phyloP scores from a whole-genome alignment of 306 rosid genomes.

The Medicago ruthenica region DNA sequence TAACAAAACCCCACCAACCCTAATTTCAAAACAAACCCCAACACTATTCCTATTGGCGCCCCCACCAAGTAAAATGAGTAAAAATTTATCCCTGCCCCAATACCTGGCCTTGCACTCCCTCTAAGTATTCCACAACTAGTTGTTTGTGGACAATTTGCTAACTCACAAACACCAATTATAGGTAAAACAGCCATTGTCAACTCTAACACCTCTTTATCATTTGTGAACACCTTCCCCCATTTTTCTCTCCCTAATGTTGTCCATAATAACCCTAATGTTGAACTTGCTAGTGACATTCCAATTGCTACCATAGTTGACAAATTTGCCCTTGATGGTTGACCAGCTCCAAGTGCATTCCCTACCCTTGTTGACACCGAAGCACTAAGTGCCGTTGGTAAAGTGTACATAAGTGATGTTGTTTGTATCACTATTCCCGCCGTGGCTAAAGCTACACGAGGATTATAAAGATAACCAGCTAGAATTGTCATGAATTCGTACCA shows the following conservation, averaged over 20 bases:
- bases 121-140: conserved; percentile 72
- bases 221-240: conserved; percentile 73
- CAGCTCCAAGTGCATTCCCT: conserved; percentile 69
- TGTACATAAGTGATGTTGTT: conserved; percentile 70
- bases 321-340: conserved; percentile 54
- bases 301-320: conserved; percentile 59
- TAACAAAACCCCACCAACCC: conserved; percentile 76
- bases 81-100: conserved; percentile 66
- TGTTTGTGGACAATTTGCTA: conserved; percentile 75
- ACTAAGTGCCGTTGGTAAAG: conserved; percentile 62
- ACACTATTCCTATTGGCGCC: conserved; percentile 62
- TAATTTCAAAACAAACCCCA: conserved; percentile 57
- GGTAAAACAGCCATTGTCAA: conserved; percentile 61
- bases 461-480: conserved; percentile 64
- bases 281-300: conserved; percentile 53
- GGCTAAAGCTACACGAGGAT: conserved; percentile 59
- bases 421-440: conserved; percentile 68
- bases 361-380: conserved; percentile 68
- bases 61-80: conserved; percentile 74
- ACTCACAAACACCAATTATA: conserved; percentile 67
- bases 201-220: conserved; percentile 56
- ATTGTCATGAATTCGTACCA: conserved; percentile 82
- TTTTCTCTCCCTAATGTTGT: conserved; percentile 59
- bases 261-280: conserved; percentile 58
- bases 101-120: conserved; percentile 76